These are phyloP conservation scores for Aspergillus glaucus DNA, from an alignment of 2,329 filamentous ascomycete species.

Conservation along the genomic window DNA sequence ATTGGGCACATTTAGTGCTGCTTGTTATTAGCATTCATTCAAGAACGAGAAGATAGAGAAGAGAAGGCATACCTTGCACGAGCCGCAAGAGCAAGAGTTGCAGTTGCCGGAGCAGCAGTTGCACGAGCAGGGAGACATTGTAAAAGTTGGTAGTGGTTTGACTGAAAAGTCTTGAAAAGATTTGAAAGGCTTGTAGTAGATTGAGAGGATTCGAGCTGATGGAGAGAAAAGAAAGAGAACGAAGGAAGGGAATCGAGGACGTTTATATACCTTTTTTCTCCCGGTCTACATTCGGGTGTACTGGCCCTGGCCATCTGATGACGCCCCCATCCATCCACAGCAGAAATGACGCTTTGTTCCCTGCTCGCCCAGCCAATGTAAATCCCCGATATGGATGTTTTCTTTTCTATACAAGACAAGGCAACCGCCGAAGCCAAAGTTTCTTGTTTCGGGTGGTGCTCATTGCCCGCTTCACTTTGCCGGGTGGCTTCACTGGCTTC, in stretches of 20 bases:
- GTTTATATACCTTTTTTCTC: constrained; percentile 14
- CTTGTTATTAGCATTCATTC: neutral
- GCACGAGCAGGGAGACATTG: constrained; percentile 38
- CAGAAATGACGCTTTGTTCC: neutral
- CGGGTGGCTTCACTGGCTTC: no score
- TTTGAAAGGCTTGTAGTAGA: neutral
- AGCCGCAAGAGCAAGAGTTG: constrained; percentile 34
- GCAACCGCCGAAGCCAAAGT: neutral
- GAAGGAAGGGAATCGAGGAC: constrained; percentile 1
- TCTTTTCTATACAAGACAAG: neutral
- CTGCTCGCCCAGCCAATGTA: neutral
- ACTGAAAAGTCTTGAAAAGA: neutral
- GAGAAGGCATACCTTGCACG: constrained; percentile 29
- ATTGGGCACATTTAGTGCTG: constrained; percentile 8
- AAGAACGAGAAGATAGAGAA: neutral
- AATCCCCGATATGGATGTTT: neutral
- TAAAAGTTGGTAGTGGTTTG: constrained; percentile 15
- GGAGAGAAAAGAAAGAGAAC: constrained; percentile 3
- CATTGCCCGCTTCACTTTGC: no score
- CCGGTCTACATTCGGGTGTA: neutral
- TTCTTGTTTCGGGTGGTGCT: neutral
- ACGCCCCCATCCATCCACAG: neutral
- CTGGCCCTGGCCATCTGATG: neutral
- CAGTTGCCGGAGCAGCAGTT: constrained; percentile 36
- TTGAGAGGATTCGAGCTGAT: constrained; percentile 3